Percentiles rank a stretch among this genome's conserved stretches.
Conservation (phyloP, 2,329 filamentous ascomycete genomes). For the Xylariaceae sp. region DNA sequence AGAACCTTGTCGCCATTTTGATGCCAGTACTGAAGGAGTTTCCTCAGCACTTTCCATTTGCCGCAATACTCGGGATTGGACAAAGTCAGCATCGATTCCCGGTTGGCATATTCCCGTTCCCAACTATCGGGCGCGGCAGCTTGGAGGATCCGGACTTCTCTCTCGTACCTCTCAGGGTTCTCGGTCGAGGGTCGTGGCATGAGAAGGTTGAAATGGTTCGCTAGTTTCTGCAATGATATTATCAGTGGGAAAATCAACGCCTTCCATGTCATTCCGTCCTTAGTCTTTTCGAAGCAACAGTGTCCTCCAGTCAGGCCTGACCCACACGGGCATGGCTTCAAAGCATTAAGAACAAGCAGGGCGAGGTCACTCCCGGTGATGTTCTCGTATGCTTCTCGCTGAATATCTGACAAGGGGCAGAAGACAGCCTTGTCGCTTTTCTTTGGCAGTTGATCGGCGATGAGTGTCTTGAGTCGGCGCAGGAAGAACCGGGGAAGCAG, state of each 20-base stretch:
- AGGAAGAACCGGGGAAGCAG: constrained; percentile 88
- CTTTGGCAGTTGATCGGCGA: constrained; percentile 88
- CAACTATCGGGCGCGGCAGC: constrained; percentile 73
- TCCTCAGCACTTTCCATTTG: constrained; percentile 91
- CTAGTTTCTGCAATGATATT: constrained; percentile 77
- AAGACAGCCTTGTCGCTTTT: constrained; percentile 95
- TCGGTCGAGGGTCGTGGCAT: constrained; percentile 64
- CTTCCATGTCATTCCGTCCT: constrained; percentile 67
- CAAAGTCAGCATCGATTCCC: constrained; percentile 76
- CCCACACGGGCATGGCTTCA: constrained; percentile 67
- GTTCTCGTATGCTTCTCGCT: constrained; percentile 78
- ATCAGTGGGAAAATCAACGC: constrained; percentile 82
- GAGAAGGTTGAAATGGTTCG: constrained; percentile 88
- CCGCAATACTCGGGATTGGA: constrained; percentile 91
- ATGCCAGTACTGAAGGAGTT: constrained; percentile 86
- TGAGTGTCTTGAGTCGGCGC: constrained; percentile 87
- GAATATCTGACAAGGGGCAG: constrained; percentile 80
- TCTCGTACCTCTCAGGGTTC: constrained; percentile 68
- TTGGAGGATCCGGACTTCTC: constrained; percentile 71
- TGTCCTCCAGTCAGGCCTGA: constrained; percentile 72
- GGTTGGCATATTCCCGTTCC: constrained; percentile 68
- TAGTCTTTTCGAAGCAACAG: constrained; percentile 68
- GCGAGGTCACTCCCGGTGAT: constrained; percentile 74
- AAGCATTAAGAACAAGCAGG: constrained; percentile 63
- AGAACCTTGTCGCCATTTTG: constrained; percentile 88